A percentile compares a stretch with the other conserved stretches of the same genome.
These are phyloP conservation scores for Groenewaldozyma salmanticensis DNA, from an alignment of 805 yeast genomes.

Conservation along the genomic window DNA sequence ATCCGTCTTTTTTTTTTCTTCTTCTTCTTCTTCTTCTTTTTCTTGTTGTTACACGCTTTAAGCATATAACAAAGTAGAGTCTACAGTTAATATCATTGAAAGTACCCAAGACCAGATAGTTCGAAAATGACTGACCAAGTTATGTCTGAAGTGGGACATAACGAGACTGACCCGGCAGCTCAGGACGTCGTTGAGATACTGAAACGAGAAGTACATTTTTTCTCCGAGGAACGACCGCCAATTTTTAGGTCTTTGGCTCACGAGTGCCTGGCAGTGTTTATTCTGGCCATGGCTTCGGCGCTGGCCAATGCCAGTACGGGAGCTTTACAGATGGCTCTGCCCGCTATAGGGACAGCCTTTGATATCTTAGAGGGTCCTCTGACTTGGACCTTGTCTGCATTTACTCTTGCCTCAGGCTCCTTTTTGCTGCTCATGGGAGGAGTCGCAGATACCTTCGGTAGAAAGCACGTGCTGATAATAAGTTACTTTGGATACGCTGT, in stretches of 20 bases:
- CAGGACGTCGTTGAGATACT: too few species aligned
- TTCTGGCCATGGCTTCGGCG: conserved; percentile 9
- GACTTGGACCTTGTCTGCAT: conserved; percentile 36
- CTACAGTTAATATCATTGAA: too few species aligned
- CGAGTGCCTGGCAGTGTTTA: conserved; percentile 1
- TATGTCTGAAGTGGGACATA: too few species aligned
- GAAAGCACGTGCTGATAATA: conserved; percentile 31
- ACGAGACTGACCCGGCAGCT: too few species aligned
- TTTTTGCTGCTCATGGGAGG: conserved; percentile 36
- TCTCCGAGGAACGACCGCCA: conserved; percentile 4
- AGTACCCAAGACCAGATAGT: too few species aligned
- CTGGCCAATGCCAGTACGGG: conserved; percentile 16
- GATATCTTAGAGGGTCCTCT: conserved; percentile 32
- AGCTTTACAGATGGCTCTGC: conserved; percentile 29
- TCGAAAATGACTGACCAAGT: too few species aligned
- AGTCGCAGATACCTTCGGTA: conserved; percentile 37
- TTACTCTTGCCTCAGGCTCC: conserved; percentile 36
- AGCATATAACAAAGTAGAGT: too few species aligned
- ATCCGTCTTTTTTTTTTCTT: too few species aligned
- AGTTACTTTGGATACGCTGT: conserved; percentile 28
- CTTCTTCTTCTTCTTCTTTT: too few species aligned
- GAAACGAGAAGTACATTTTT: too few species aligned
- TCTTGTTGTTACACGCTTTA: too few species aligned
- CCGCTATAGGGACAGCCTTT: conserved; percentile 29
- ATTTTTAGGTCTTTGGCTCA: conserved; percentile 4